Conservation (phyloP, 805 yeast species). For the Zygotorulaspora danielsina region DNA sequence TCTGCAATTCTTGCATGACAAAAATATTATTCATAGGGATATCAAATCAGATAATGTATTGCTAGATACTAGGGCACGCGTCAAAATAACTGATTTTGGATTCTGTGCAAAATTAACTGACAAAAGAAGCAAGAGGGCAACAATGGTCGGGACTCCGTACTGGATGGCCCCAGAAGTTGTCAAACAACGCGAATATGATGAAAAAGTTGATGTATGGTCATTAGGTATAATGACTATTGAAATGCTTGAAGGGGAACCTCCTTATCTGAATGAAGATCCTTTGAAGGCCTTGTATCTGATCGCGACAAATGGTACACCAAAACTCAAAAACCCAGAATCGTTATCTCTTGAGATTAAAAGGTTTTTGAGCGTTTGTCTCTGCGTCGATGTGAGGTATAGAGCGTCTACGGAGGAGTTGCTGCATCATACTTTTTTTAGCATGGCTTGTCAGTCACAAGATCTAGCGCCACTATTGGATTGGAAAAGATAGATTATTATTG, state of each 20-base stretch:
- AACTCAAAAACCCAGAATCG: slow-evolving; percentile 81
- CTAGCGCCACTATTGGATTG: slow-evolving; percentile 57
- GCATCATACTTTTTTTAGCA: slow-evolving; percentile 65
- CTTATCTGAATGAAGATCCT: slow-evolving; percentile 94
- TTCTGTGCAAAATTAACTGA: slow-evolving; percentile 93
- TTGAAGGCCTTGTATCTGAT: slow-evolving; percentile 88
- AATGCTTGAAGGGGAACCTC: slow-evolving; percentile 99
- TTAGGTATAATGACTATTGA: slow-evolving; percentile 97
- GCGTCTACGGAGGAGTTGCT: slow-evolving; percentile 87
- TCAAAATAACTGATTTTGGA: slow-evolving; percentile 94
- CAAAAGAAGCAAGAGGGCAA: slow-evolving; percentile 82
- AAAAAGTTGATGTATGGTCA: slow-evolving; percentile 97
- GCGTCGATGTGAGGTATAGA: slow-evolving; percentile 89
- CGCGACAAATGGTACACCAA: slow-evolving; percentile 97
- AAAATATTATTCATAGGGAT: slow-evolving; percentile 92
- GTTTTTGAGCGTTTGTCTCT: slow-evolving; percentile 83
- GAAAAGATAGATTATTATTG: slow-evolving; percentile 29
- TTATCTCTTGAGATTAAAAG: slow-evolving; percentile 74
- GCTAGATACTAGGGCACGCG: slow-evolving; percentile 74
- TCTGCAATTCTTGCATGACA: slow-evolving; percentile 82
- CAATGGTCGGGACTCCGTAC: slow-evolving; percentile 99
- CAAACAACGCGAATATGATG: slow-evolving; percentile 90
- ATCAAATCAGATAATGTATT: slow-evolving; percentile 94
- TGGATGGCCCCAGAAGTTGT: slow-evolving; percentile 99
- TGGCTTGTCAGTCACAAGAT: slow-evolving; percentile 57